phyloP scores from a whole-genome alignment of 257 asterid genomes.

The Gardenia jasminoides region DNA sequence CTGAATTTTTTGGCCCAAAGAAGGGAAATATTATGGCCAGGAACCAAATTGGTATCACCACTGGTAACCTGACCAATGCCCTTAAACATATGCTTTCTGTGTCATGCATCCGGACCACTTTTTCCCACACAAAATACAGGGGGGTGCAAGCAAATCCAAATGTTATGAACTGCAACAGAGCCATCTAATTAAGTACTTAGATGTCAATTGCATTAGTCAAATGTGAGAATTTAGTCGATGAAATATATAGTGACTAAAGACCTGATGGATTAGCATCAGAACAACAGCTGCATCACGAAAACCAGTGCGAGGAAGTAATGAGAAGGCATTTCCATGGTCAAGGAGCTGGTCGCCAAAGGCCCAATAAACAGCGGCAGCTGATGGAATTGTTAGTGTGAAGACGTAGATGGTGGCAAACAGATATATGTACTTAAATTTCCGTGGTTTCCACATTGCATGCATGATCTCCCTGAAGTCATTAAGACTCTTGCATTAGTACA shows the following conservation, averaged over 20 bases:
- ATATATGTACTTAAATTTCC: slow-evolving; percentile 72
- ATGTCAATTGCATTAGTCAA: not conserved
- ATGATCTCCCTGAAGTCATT: slow-evolving; percentile 63
- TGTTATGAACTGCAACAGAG: slow-evolving; percentile 57
- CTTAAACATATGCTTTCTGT: slow-evolving; percentile 64
- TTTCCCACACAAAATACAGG: slow-evolving; percentile 85
- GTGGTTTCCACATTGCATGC: slow-evolving; percentile 98
- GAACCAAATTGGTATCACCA: slow-evolving; percentile 88
- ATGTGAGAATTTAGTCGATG: not conserved
- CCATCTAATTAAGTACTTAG: not conserved
- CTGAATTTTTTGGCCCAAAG: slow-evolving; percentile 87
- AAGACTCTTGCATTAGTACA: slow-evolving; percentile 5
- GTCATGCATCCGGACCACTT: slow-evolving; percentile 78
- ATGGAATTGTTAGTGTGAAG: slow-evolving; percentile 79
- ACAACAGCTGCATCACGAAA: slow-evolving; percentile 79
- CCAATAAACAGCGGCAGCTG: slow-evolving; percentile 81
- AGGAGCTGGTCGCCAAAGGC: slow-evolving; percentile 80
- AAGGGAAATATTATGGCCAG: slow-evolving; percentile 81
- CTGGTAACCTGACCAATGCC: slow-evolving; percentile 78
- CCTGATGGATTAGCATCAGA: slow-evolving; percentile 93
- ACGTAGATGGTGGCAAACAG: slow-evolving; percentile 73
- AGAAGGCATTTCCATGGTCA: slow-evolving; percentile 69
- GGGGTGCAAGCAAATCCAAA: slow-evolving; percentile 91
- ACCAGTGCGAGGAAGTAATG: slow-evolving; percentile 58
- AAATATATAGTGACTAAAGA: slow-evolving; percentile 11